Conservation (phyloP, 1,139 yeast species). For the Saccharomycopsis hybrid region DNA sequence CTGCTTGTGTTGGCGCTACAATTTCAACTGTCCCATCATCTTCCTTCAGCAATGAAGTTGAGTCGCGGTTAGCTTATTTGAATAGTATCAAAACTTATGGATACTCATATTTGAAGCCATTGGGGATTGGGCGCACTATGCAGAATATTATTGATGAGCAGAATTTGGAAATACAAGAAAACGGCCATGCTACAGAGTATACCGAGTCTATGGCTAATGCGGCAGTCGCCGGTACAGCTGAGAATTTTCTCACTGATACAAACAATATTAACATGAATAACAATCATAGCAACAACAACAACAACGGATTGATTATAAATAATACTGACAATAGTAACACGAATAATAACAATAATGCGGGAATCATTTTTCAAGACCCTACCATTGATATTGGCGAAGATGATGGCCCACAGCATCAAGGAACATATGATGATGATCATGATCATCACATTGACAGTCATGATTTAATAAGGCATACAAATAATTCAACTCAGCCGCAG, state of each 20-base stretch:
- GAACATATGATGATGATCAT: no score
- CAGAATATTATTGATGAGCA: constrained; percentile 33
- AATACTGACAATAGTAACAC: constrained; percentile 7
- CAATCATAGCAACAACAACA: no score
- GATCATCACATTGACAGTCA: neutral
- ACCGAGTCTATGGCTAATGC: constrained; percentile 8
- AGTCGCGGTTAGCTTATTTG: constrained; percentile 36
- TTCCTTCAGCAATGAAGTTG: constrained; percentile 25
- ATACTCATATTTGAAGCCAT: constrained; percentile 42
- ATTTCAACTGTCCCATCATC: constrained; percentile 25
- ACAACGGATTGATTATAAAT: constrained; percentile 1
- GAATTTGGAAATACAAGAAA: constrained; percentile 28
- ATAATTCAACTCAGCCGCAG: constrained; percentile 13
- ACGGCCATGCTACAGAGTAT: constrained; percentile 26
- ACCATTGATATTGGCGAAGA: neutral
- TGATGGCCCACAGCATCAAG: neutral
- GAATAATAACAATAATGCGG: constrained; percentile 22
- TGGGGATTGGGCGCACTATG: constrained; percentile 53
- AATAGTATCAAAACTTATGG: constrained; percentile 43
- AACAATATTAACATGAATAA: constrained; percentile 21
- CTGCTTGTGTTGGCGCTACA: constrained; percentile 45
- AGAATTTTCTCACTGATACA: constrained; percentile 29
- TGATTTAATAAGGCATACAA: neutral
- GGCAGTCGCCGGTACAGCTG: constrained; percentile 23
- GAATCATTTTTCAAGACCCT: constrained; percentile 13